phyloP scores from a whole-genome alignment of 192 early-diverging fungal species.

The Umbelopsis isabellina region DNA sequence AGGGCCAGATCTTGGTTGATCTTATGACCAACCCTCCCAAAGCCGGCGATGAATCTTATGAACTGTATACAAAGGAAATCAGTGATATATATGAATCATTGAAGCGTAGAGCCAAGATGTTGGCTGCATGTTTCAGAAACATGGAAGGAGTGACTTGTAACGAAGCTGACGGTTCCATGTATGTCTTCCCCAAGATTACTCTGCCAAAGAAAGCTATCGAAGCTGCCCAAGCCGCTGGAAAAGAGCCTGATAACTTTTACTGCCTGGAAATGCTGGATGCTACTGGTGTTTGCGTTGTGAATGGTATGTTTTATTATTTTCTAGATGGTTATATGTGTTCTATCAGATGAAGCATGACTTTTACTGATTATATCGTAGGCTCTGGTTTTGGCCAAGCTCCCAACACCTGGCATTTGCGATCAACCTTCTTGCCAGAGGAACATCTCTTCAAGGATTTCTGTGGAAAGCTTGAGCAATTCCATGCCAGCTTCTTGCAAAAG shows the following conservation, averaged over 20 bases:
- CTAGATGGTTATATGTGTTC: background rate
- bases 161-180: conserved; percentile 93
- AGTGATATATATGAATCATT: conserved; percentile 80
- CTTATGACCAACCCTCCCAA: conserved; percentile 92
- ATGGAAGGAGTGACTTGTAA: conserved; percentile 88
- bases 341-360: background rate
- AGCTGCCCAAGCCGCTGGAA: conserved; percentile 70
- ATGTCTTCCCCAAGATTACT: conserved; percentile 86
- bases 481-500: conserved; percentile 78
- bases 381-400: conserved; percentile 90
- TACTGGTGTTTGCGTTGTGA: conserved; percentile 96
- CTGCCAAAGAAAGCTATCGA: conserved; percentile 78
- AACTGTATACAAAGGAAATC: conserved; percentile 72
- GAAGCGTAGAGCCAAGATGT: conserved; percentile 72
- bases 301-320: conserved; percentile 50
- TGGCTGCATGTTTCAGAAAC: conserved; percentile 77
- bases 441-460: conserved; percentile 92
- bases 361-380: background rate
- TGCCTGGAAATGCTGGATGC: conserved; percentile 90
- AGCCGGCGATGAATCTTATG: conserved; percentile 78
- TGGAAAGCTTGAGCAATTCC: conserved; percentile 74
- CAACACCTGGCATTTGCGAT: conserved; percentile 94
- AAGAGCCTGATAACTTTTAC: conserved; percentile 87
- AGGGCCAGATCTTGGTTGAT: conserved; percentile 94
- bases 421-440: conserved; percentile 95